These are phyloP conservation scores for Pyricularia grisea DNA, from an alignment of 2,329 filamentous ascomycete genomes.

Conservation along the genomic window DNA sequence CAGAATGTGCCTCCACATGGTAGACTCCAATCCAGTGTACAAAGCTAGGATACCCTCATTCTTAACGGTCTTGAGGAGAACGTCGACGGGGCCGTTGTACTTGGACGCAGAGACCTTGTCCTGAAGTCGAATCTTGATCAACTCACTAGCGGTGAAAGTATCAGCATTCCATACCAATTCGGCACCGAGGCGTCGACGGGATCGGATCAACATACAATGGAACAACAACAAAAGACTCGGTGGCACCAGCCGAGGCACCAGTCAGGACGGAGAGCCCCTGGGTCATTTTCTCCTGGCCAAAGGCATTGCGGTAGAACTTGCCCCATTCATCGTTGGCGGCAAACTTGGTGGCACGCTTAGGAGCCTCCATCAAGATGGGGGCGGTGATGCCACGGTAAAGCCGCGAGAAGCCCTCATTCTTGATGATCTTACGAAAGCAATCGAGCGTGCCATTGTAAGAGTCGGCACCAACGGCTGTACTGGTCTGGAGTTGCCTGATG, in stretches of 20 bases:
- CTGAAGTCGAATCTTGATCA: slow-evolving; percentile 96
- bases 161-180: neutral
- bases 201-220: slow-evolving; percentile 47
- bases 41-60: slow-evolving; percentile 59
- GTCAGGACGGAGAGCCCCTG: slow-evolving; percentile 88
- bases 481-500: slow-evolving; percentile 75
- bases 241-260: slow-evolving; percentile 88
- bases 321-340: slow-evolving; percentile 99
- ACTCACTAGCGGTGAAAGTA: slow-evolving; percentile 40
- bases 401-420: slow-evolving; percentile 83
- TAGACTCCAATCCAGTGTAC: slow-evolving; percentile 95
- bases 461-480: slow-evolving; percentile 63
- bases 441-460: slow-evolving; percentile 95
- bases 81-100: slow-evolving; percentile 75
- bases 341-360: slow-evolving; percentile 65
- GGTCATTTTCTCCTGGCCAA: slow-evolving; percentile 79
- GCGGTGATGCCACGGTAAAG: slow-evolving; percentile 94
- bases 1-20: slow-evolving; percentile 78
- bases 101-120: slow-evolving; percentile 88
- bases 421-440: slow-evolving; percentile 95
- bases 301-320: slow-evolving; percentile 79
- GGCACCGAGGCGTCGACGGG: neutral
- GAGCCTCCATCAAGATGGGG: slow-evolving; percentile 93
- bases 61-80: slow-evolving; percentile 55
- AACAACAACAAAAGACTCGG: slow-evolving; percentile 87